These are phyloP conservation scores for Solanum corneliomulleri DNA, from an alignment of 257 asterid genomes.

Conservation along the genomic window DNA sequence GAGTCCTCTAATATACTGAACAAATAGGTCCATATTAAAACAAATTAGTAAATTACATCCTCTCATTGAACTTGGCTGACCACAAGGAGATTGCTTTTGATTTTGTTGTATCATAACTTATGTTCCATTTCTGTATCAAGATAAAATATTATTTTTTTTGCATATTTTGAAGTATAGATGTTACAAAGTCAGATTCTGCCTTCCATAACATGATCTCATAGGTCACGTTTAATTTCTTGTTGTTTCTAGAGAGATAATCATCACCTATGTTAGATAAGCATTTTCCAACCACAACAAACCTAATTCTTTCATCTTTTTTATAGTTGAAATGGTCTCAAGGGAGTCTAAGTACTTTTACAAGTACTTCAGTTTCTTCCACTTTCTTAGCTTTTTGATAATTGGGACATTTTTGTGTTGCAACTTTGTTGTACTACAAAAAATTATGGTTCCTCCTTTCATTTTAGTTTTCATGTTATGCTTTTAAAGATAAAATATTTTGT, in stretches of 20 bases:
- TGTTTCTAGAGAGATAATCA: slow-evolving; percentile 23
- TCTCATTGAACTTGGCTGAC: not conserved
- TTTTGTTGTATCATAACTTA: slow-evolving; percentile 6
- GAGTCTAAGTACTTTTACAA: slow-evolving; percentile 87
- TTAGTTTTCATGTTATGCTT: too few species aligned
- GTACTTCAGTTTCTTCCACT: slow-evolving; percentile 57
- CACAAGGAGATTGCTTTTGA: slow-evolving; percentile 26
- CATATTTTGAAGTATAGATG: not conserved
- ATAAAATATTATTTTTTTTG: too few species aligned
- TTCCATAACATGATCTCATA: slow-evolving; percentile 51
- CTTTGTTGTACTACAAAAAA: slow-evolving; percentile 3
- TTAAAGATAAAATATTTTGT: not conserved
- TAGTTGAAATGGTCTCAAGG: slow-evolving; percentile 71
- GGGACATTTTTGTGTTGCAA: slow-evolving; percentile 25
- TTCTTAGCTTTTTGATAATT: slow-evolving; percentile 22
- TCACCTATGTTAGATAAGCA: slow-evolving; percentile 62
- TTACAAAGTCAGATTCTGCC: slow-evolving; percentile 32
- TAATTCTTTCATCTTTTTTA: slow-evolving; percentile 75
- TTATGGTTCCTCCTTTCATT: too few species aligned
- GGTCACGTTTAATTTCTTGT: slow-evolving; percentile 46
- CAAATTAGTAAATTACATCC: too few species aligned
- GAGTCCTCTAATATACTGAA: too few species aligned
- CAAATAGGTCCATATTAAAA: too few species aligned
- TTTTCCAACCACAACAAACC: slow-evolving; percentile 64
- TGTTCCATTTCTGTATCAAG: slow-evolving; percentile 46